Evolutionary conservation across 2,329 filamentous ascomycete species (phyloP).

Genomic region (Aspergillus sp.): DNA sequence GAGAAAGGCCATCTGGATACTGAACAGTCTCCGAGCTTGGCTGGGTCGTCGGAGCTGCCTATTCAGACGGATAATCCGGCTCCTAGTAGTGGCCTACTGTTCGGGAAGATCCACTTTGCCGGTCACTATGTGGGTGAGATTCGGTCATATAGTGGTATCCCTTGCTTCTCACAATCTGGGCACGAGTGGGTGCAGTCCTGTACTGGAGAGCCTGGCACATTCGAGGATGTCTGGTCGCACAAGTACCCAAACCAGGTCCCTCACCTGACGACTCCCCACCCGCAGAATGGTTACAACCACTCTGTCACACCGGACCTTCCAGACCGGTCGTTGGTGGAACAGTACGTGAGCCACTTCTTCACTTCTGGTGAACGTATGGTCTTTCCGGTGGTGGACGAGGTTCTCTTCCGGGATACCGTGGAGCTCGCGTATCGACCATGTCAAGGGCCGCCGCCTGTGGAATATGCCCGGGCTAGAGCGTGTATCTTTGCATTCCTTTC

Average conservation of each 20-base stretch:
- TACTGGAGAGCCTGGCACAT: not conserved
- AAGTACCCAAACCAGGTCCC: not conserved
- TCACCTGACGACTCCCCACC: not conserved
- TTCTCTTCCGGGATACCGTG: not conserved
- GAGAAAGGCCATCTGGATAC: not conserved
- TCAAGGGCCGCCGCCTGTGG: not conserved
- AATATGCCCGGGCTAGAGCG: not conserved
- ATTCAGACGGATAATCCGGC: not conserved
- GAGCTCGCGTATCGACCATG: not conserved
- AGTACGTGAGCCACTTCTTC: not conserved
- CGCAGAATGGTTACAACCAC: not conserved
- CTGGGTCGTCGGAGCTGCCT: not conserved
- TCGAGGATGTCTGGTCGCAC: not conserved
- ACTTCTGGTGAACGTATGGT: not conserved
- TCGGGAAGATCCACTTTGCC: slow-evolving; percentile 7
- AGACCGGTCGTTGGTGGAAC: slow-evolving; percentile 1
- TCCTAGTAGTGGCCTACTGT: not conserved
- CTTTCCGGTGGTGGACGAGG: not conserved
- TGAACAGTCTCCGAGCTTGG: not conserved
- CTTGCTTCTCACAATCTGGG: not conserved
- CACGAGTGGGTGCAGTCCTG: slow-evolving; percentile 5
- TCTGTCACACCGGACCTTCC: not conserved
- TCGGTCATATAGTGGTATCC: not conserved
- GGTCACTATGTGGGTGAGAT: slow-evolving; percentile 5
- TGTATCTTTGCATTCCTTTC: slow-evolving; percentile 1